phyloP scores from a whole-genome alignment of 1,284 basidiomycete genomes.

The Marasmius fiardii region DNA sequence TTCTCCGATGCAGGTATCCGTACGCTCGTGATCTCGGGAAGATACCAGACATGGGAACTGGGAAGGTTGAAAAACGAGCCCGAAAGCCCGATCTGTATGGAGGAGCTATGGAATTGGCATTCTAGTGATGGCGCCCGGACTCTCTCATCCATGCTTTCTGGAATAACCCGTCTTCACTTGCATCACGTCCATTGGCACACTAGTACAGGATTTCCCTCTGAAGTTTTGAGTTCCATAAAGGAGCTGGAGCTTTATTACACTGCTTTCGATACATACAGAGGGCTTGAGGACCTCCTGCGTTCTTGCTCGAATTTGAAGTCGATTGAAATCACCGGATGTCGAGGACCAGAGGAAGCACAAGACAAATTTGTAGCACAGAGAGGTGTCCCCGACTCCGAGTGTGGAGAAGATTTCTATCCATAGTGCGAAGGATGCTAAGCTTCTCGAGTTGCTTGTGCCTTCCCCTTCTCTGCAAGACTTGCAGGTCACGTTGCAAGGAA shows the following conservation, averaged over 20 bases:
- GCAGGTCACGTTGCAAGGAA: background rate
- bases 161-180: background rate
- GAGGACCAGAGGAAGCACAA: too few species aligned
- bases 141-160: background rate
- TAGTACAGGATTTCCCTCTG: background rate
- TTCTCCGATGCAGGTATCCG: background rate
- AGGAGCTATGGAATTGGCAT: background rate
- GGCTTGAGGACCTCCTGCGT: background rate
- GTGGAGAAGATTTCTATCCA: background rate
- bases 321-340: background rate
- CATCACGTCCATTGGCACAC: background rate
- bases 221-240: background rate
- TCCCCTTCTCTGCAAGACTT: background rate
- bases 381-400: background rate
- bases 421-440: background rate
- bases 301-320: background rate
- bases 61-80: too few species aligned
- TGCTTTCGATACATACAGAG: background rate
- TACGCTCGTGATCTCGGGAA: background rate
- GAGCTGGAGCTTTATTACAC: background rate
- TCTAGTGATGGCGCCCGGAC: background rate
- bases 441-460: background rate
- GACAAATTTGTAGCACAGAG: too few species aligned
- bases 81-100: background rate
- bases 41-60: too few species aligned